Conservation (phyloP, 2,329 filamentous ascomycete species). For the Fusarium tupiense region DNA sequence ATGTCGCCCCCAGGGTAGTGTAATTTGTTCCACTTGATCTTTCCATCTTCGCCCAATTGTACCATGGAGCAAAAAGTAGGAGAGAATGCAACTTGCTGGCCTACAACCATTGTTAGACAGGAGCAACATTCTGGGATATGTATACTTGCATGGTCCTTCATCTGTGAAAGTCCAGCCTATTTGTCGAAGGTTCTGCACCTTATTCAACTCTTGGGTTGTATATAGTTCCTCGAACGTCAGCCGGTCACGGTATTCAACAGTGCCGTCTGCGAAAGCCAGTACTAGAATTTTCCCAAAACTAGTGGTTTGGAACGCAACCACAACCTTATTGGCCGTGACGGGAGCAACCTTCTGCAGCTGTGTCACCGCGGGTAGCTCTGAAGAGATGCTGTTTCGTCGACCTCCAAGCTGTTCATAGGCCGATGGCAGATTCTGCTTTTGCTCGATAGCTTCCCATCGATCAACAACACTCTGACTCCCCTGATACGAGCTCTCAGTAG, state of each 20-base stretch:
- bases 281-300: slow-evolving; percentile 78
- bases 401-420: slow-evolving; percentile 79
- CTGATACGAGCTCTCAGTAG: slow-evolving; percentile 65
- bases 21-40: slow-evolving; percentile 67
- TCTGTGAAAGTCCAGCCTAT: slow-evolving; percentile 79
- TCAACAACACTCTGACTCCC: slow-evolving; percentile 79
- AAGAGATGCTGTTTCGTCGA: slow-evolving; percentile 64
- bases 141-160: slow-evolving; percentile 68
- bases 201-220: slow-evolving; percentile 69
- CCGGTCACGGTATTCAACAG: slow-evolving; percentile 81
- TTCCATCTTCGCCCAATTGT: slow-evolving; percentile 67
- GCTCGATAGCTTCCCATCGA: slow-evolving; percentile 82
- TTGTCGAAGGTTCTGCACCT: slow-evolving; percentile 76
- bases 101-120: slow-evolving; percentile 47
- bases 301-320: slow-evolving; percentile 73
- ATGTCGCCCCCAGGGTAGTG: slow-evolving; percentile 61
- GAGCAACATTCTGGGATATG: neutral
- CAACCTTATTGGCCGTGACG: slow-evolving; percentile 74
- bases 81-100: slow-evolving; percentile 69
- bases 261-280: slow-evolving; percentile 81
- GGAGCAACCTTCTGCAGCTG: slow-evolving; percentile 73
- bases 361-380: slow-evolving; percentile 47
- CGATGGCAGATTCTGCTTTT: slow-evolving; percentile 73
- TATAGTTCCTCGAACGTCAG: slow-evolving; percentile 75
- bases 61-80: slow-evolving; percentile 68